Conservation (phyloP, 2,329 filamentous ascomycete species). For the Penicillium sp. region DNA sequence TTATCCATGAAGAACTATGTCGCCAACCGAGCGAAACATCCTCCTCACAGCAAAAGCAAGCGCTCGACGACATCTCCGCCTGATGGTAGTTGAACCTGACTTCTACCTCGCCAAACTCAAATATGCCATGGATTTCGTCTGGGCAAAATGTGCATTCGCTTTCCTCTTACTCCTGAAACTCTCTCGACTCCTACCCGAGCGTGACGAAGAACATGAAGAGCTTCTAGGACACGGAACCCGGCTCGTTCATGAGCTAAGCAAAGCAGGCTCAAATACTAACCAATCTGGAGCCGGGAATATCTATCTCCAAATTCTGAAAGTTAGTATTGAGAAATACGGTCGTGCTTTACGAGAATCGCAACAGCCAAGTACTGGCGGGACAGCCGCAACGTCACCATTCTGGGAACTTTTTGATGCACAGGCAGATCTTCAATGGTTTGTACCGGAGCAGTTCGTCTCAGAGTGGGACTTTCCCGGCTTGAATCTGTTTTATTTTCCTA, state of each 20-base stretch:
- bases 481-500: constrained; percentile 52
- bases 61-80: constrained; percentile 52
- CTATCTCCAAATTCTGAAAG: constrained; percentile 51
- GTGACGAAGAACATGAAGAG: constrained; percentile 38
- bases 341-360: constrained; percentile 43
- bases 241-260: constrained; percentile 45
- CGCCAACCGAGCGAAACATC: constrained; percentile 47
- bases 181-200: constrained; percentile 50
- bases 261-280: constrained; percentile 30
- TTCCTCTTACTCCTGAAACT: constrained; percentile 56
- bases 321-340: constrained; percentile 54
- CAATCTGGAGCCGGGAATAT: constrained; percentile 46
- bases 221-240: constrained; percentile 46
- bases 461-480: constrained; percentile 60
- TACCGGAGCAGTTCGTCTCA: constrained; percentile 57
- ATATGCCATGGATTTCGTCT: constrained; percentile 60
- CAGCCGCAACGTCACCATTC: constrained; percentile 27
- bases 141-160: constrained; percentile 60
- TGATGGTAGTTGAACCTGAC: constrained; percentile 48
- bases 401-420: constrained; percentile 41
- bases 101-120: constrained; percentile 53
- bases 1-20: constrained; percentile 44
- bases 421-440: constrained; percentile 54
- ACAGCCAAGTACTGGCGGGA: constrained; percentile 13
- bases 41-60: constrained; percentile 53